phyloP scores from a whole-genome alignment of 129 eudicot species.

The Flaveria brownii region DNA sequence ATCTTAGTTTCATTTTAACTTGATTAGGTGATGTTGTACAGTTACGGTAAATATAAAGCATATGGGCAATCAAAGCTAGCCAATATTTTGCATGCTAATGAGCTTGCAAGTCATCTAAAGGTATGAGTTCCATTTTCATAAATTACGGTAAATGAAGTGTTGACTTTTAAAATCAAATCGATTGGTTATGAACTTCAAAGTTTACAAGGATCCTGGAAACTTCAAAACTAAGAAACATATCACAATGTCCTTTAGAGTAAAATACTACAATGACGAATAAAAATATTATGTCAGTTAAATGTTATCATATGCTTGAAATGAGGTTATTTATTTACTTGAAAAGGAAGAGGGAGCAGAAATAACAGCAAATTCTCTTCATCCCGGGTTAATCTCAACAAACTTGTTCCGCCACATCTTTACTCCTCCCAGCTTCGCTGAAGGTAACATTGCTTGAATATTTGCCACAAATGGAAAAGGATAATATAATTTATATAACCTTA shows the following conservation, averaged over 20 bases:
- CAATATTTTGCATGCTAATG: slow-evolving; percentile 68
- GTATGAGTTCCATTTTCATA: slow-evolving; percentile 25
- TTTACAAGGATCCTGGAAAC: neutral
- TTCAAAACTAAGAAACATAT: neutral
- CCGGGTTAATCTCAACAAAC: slow-evolving; percentile 72
- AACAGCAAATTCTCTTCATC: slow-evolving; percentile 89
- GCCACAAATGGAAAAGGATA: neutral
- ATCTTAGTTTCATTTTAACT: neutral
- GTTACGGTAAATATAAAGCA: slow-evolving; percentile 55
- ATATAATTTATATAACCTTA: neutral
- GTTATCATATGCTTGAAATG: neutral
- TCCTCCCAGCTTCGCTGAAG: slow-evolving; percentile 43
- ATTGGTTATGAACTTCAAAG: no score
- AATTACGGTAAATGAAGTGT: no score
- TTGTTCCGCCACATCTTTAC: slow-evolving; percentile 58
- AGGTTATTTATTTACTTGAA: slow-evolving; percentile 24
- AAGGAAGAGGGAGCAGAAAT: slow-evolving; percentile 64
- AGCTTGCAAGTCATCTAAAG: slow-evolving; percentile 63
- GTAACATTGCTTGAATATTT: slow-evolving; percentile 38
- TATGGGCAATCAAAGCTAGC: slow-evolving; percentile 87
- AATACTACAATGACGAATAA: neutral
- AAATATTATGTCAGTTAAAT: neutral
- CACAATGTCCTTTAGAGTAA: neutral
- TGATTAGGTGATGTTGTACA: slow-evolving; percentile 35
- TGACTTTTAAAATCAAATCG: no score